These are phyloP conservation scores for Populus nigra DNA, from an alignment of 345 rosid genomes.

Conservation along the genomic window DNA sequence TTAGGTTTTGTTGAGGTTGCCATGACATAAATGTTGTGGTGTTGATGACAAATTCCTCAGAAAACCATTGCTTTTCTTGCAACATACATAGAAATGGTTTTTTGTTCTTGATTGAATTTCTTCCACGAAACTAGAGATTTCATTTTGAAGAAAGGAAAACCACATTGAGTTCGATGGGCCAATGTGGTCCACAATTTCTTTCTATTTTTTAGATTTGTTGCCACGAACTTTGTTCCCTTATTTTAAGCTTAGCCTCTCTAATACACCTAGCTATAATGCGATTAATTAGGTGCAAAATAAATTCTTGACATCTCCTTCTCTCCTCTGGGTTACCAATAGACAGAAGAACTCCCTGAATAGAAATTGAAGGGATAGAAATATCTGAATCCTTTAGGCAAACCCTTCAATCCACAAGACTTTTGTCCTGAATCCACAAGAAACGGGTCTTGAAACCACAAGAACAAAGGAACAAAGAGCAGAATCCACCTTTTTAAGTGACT, in stretches of 20 bases:
- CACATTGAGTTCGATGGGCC: slow-evolving; percentile 6
- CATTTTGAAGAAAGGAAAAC: slow-evolving; percentile 16
- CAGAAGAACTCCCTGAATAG: too few relatives aligned
- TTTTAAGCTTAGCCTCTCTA: slow-evolving; percentile 39
- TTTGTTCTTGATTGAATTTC: neutral
- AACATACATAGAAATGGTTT: neutral
- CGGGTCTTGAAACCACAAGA: too few relatives aligned
- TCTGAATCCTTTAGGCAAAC: too few relatives aligned
- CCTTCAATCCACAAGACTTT: too few relatives aligned
- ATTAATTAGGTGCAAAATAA: neutral
- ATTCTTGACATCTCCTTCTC: too few relatives aligned
- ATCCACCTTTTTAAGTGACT: too few relatives aligned
- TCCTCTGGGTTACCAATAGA: too few relatives aligned
- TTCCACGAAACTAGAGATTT: slow-evolving; percentile 7
- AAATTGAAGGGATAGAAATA: too few relatives aligned
- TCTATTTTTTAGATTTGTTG: slow-evolving; percentile 22
- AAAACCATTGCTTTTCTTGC: neutral
- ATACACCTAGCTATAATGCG: neutral
- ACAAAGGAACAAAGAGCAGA: too few relatives aligned
- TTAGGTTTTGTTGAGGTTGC: slow-evolving; percentile 34
- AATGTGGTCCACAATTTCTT: slow-evolving; percentile 17
- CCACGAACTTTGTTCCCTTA: slow-evolving; percentile 31
- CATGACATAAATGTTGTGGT: slow-evolving; percentile 21
- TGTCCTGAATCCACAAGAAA: too few relatives aligned
- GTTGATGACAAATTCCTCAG: neutral